Conservation (phyloP, 208 protist species). For the Acanthamoeba castellanii region DNA sequence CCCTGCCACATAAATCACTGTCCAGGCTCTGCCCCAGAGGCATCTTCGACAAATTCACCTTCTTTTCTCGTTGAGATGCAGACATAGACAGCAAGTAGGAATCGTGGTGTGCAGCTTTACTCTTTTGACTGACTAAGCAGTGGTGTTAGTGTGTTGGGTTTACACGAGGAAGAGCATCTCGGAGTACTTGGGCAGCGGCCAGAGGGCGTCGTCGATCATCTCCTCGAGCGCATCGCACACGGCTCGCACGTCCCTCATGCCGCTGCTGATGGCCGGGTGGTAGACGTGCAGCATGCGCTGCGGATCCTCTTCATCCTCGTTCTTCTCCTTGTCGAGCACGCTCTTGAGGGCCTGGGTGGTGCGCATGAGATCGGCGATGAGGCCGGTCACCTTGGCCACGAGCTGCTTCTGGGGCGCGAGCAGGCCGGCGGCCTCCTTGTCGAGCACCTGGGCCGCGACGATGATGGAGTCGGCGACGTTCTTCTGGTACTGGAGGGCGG, state of each 20-base stretch:
- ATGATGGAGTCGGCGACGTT: constrained; percentile 77
- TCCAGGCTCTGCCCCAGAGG: too few species aligned
- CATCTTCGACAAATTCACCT: too few species aligned
- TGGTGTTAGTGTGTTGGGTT: background rate
- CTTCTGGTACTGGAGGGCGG: constrained; percentile 77
- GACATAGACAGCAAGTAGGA: too few species aligned
- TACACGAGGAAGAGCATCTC: constrained; percentile 82
- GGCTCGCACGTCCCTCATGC: constrained; percentile 81
- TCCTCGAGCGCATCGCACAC: constrained; percentile 83
- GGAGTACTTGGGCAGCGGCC: constrained; percentile 81
- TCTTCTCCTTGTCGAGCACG: constrained; percentile 69
- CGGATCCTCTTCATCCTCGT: constrained; percentile 50
- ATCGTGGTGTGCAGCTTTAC: too few species aligned
- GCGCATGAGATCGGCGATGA: constrained; percentile 60
- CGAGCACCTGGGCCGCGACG: background rate
- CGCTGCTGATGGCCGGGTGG: constrained; percentile 75
- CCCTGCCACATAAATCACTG: too few species aligned
- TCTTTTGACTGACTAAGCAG: too few species aligned
- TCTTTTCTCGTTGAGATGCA: too few species aligned
- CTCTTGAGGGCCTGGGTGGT: constrained; percentile 68
- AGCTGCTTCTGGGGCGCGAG: constrained; percentile 49
- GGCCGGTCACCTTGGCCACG: constrained; percentile 7
- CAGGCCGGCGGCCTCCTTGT: background rate
- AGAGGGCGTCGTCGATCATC: constrained; percentile 77
- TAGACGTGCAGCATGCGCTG: constrained; percentile 49